phyloP scores from a whole-genome alignment of 2,329 filamentous ascomycete species.

The Cercospora sp. region DNA sequence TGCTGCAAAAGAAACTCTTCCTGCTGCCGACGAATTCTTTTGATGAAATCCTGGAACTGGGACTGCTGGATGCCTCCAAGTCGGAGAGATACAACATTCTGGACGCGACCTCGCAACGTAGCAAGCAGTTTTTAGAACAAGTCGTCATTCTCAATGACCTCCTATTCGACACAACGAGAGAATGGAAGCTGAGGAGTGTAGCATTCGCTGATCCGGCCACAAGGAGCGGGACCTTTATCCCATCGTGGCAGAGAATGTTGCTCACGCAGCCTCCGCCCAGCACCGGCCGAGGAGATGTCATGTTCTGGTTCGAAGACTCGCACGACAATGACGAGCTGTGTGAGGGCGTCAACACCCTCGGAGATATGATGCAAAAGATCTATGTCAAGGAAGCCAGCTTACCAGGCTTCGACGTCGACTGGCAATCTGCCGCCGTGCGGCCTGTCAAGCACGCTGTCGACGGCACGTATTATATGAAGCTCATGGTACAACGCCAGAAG shows the following conservation, averaged over 20 bases:
- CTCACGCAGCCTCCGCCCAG: conserved; percentile 22
- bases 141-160: conserved; percentile 25
- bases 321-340: conserved; percentile 24
- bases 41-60: conserved; percentile 21
- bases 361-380: conserved; percentile 23
- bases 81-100: conserved; percentile 22
- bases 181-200: conserved; percentile 20
- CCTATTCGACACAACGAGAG: conserved; percentile 24
- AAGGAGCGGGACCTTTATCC: conserved; percentile 14
- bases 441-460: conserved; percentile 25
- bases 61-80: conserved; percentile 16
- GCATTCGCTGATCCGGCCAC: conserved; percentile 16
- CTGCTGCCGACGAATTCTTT: conserved; percentile 23
- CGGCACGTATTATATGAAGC: conserved; percentile 21
- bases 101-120: conserved; percentile 23
- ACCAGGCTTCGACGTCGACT: conserved; percentile 15
- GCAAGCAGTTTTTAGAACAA: conserved; percentile 22
- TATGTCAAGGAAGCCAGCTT: conserved; percentile 20
- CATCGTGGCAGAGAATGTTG: conserved; percentile 27
- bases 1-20: conserved; percentile 28
- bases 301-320: conserved; percentile 27
- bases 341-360: conserved; percentile 22
- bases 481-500: conserved; percentile 16
- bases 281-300: conserved; percentile 22
- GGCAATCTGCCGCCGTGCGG: conserved; percentile 17